Percentiles rank a stretch among this genome's conserved stretches.
Evolutionary conservation across 129 eudicot species (phyloP).

Genomic region (Sambucus nigra): DNA sequence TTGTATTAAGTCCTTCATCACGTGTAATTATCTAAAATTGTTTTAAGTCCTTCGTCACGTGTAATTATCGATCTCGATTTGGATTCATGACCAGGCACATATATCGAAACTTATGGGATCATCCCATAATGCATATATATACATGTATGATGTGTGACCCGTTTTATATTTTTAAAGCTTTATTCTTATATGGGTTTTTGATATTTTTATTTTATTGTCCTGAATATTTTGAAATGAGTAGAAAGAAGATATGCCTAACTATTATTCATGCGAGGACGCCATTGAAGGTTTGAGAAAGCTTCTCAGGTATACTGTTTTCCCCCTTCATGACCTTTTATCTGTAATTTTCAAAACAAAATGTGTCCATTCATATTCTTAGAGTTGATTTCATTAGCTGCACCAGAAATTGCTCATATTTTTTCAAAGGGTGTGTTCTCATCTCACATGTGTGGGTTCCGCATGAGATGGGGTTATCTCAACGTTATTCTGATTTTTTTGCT

Average conservation of each 20-base stretch:
- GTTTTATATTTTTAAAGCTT: too few species aligned
- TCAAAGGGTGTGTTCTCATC: too few species aligned
- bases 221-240: constrained; percentile 20
- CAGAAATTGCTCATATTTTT: too few species aligned
- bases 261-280: constrained; percentile 67
- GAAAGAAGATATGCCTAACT: constrained; percentile 58
- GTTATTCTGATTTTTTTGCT: constrained; percentile 14
- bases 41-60: not conserved
- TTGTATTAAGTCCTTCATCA: too few species aligned
- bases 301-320: constrained; percentile 44
- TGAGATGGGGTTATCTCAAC: constrained; percentile 11
- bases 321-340: not conserved
- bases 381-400: too few species aligned
- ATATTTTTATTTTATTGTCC: not conserved
- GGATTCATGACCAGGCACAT: not conserved
- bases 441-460: not conserved
- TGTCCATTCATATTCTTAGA: too few species aligned
- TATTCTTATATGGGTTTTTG: constrained; percentile 1
- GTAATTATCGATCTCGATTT: not conserved
- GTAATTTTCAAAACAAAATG: not conserved
- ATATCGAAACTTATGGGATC: not conserved
- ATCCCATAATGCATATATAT: too few species aligned
- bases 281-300: constrained; percentile 76
- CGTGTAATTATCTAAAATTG: too few species aligned
- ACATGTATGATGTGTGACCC: too few species aligned